Conservation (phyloP, 805 yeast genomes). For the Limtongia smithiae region DNA sequence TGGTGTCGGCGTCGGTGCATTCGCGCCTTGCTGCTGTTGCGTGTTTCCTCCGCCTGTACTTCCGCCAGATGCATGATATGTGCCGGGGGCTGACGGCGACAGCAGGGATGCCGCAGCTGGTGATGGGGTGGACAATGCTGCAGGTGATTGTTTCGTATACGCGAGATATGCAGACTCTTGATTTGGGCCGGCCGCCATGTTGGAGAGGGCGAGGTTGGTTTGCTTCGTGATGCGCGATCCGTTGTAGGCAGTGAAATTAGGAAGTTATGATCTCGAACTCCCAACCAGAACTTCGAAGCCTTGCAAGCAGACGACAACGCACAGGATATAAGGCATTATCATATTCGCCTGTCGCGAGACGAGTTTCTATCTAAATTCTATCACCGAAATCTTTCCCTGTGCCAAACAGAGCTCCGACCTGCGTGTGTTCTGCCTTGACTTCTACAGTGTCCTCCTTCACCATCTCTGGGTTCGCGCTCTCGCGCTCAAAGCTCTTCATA, state of each 20-base stretch:
- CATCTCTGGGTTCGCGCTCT: slow-evolving; percentile 11
- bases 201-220: too few species aligned
- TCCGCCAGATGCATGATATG: neutral
- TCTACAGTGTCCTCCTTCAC: neutral
- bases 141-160: slow-evolving; percentile 10
- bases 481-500: slow-evolving; percentile 14
- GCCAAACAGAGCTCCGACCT: slow-evolving; percentile 2
- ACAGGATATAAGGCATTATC: too few species aligned
- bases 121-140: slow-evolving; percentile 15
- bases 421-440: neutral
- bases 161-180: neutral
- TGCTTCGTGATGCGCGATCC: too few species aligned
- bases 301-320: too few species aligned
- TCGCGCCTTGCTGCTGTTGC: neutral
- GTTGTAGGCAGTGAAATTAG: too few species aligned
- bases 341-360: too few species aligned
- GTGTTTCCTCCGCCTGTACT: neutral
- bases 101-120: neutral
- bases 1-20: neutral
- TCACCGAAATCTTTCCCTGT: neutral
- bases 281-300: too few species aligned
- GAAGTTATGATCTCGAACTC: too few species aligned
- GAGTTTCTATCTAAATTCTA: too few species aligned
- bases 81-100: too few species aligned
- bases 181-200: too few species aligned